phyloP scores from a whole-genome alignment of 805 yeast species.

The Hemisphaericaspora nanyangensis region DNA sequence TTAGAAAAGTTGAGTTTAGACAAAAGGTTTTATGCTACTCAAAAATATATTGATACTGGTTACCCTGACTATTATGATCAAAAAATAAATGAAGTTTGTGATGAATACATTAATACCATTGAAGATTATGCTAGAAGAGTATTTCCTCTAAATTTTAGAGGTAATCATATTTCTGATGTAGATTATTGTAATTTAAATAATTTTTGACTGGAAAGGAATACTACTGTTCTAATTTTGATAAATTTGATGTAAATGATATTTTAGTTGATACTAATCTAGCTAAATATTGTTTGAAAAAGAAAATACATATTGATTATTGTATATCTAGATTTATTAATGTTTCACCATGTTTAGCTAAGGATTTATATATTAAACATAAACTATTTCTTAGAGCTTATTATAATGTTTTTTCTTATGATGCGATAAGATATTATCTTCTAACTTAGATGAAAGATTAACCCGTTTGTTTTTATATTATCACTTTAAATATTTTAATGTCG shows the following conservation, averaged over 20 bases:
- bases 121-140: neutral
- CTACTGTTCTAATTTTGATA: neutral
- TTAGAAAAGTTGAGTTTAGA: neutral
- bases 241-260: neutral
- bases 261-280: neutral
- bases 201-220: neutral
- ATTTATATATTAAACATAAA: neutral
- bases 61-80: neutral
- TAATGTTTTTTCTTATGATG: no score
- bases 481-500: no score
- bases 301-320: neutral
- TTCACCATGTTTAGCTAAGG: neutral
- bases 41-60: neutral
- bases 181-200: neutral
- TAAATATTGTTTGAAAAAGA: neutral
- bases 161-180: neutral
- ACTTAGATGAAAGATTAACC: no score
- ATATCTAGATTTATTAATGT: neutral
- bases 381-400: neutral
- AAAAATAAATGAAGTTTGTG: neutral
- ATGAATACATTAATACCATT: neutral
- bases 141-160: neutral
- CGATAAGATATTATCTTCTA: no score
- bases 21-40: neutral
- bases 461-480: no score